Conservation (phyloP, 805 yeast species). For the Debaryomyces prosopidis region DNA sequence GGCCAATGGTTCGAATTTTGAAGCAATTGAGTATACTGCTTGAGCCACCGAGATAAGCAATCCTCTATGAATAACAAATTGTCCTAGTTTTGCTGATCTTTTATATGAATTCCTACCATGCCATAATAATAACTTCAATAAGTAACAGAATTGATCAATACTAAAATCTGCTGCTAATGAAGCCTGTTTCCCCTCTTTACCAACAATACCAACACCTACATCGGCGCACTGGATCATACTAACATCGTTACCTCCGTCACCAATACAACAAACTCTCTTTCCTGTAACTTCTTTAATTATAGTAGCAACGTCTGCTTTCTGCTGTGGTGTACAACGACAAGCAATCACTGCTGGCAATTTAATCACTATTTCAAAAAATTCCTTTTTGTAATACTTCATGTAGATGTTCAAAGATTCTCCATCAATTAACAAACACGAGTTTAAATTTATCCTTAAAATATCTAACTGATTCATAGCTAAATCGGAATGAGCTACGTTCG, state of each 20-base stretch:
- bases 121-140: constrained; percentile 88
- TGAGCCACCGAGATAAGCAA: constrained; percentile 91
- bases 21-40: constrained; percentile 85
- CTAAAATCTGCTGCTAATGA: constrained; percentile 97
- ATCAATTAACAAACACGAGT: constrained; percentile 82
- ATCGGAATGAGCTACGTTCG: constrained; percentile 61
- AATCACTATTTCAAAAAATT: constrained; percentile 77
- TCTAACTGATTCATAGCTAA: constrained; percentile 77
- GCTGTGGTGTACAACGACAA: constrained; percentile 98
- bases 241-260: constrained; percentile 99
- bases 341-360: constrained; percentile 93
- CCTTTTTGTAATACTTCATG: constrained; percentile 60
- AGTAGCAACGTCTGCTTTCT: constrained; percentile 91
- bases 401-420: constrained; percentile 85
- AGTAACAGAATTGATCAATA: constrained; percentile 84
- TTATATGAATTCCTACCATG: constrained; percentile 98
- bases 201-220: constrained; percentile 98
- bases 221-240: constrained; percentile 99
- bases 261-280: constrained; percentile 93
- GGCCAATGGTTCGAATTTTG: constrained; percentile 90
- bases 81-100: constrained; percentile 91
- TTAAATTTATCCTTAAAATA: constrained; percentile 57
- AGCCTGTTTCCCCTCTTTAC: constrained; percentile 98
- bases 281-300: constrained; percentile 77
- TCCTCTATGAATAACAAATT: constrained; percentile 96